phyloP scores from a whole-genome alignment of 1,284 basidiomycete species.

The Marasmius oreades region DNA sequence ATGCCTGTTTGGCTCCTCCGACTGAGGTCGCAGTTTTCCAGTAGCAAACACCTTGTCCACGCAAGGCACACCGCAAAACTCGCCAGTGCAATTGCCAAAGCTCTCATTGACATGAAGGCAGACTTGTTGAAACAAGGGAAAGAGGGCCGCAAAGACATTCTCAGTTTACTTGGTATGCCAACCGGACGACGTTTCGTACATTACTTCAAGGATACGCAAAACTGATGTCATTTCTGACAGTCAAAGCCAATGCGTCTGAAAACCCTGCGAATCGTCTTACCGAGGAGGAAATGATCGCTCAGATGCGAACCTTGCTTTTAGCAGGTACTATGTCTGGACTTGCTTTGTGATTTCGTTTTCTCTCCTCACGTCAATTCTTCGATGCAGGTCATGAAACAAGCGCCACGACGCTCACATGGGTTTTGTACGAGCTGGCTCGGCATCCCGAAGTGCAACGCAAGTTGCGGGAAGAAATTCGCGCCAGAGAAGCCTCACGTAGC shows the following conservation, averaged over 20 bases:
- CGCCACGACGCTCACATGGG: constrained; percentile 33
- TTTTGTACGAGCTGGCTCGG: constrained; percentile 36
- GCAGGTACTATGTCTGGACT: background rate
- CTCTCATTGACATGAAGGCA: constrained; percentile 38
- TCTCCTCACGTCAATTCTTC: background rate
- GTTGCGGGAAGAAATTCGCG: constrained; percentile 37
- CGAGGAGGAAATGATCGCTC: constrained; percentile 7
- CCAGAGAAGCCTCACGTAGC: constrained; percentile 31
- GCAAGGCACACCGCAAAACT: constrained; percentile 38
- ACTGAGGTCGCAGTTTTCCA: constrained; percentile 39
- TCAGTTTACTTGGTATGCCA: constrained; percentile 15
- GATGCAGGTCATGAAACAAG: constrained; percentile 9
- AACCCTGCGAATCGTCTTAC: constrained; percentile 1
- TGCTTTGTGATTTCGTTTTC: background rate
- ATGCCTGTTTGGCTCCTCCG: constrained; percentile 37
- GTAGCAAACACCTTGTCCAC: constrained; percentile 34
- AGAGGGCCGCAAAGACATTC: constrained; percentile 15
- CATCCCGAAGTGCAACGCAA: constrained; percentile 33
- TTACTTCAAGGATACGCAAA: too few species aligned
- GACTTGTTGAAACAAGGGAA: constrained; percentile 38
- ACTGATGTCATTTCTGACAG: background rate
- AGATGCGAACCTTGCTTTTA: constrained; percentile 4
- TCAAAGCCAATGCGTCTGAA: constrained; percentile 4
- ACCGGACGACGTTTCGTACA: too few species aligned
- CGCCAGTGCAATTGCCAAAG: constrained; percentile 35